Evolutionary conservation across 2,329 filamentous ascomycete genomes (phyloP).

Genomic region (Arachnomyces sp.): DNA sequence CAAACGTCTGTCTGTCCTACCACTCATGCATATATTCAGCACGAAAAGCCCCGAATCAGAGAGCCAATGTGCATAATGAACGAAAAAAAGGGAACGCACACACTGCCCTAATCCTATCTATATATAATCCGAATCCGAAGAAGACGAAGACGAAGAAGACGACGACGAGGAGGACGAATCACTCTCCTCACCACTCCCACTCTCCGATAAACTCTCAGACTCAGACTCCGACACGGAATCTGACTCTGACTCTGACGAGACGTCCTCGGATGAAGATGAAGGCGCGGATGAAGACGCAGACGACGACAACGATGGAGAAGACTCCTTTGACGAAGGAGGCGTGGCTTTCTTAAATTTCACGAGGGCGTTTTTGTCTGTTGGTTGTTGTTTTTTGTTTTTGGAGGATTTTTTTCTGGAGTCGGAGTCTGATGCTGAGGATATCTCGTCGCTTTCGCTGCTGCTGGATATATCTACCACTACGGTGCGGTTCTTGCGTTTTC

Average conservation of each 20-base stretch:
- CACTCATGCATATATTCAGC: too few species aligned
- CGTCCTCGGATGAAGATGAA: not conserved
- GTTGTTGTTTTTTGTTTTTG: too few species aligned
- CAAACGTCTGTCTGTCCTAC: too few species aligned
- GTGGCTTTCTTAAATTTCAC: not conserved
- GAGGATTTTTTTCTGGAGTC: slow-evolving; percentile 1
- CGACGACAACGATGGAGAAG: not conserved
- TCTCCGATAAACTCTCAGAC: too few species aligned
- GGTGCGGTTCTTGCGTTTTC: slow-evolving; percentile 27
- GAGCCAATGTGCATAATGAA: too few species aligned
- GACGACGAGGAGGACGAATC: too few species aligned
- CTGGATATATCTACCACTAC: slow-evolving; percentile 36
- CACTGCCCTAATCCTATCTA: too few species aligned
- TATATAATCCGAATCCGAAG: slow-evolving; percentile 7
- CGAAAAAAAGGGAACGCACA: too few species aligned
- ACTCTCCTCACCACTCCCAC: too few species aligned
- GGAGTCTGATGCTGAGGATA: slow-evolving; percentile 7
- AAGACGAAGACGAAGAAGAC: slow-evolving; percentile 2
- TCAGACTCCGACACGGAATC: slow-evolving; percentile 1
- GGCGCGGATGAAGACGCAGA: slow-evolving; percentile 1
- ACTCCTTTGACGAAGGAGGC: not conserved
- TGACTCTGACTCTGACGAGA: slow-evolving; percentile 7
- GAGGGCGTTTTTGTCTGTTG: not conserved
- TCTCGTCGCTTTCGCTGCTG: slow-evolving; percentile 22
- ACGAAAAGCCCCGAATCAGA: too few species aligned